Evolutionary conservation across 768 basidiomycete species (phyloP), one percentile per base, ranked within the genome.

Genomic region (Tylopilus sp.): DNA sequence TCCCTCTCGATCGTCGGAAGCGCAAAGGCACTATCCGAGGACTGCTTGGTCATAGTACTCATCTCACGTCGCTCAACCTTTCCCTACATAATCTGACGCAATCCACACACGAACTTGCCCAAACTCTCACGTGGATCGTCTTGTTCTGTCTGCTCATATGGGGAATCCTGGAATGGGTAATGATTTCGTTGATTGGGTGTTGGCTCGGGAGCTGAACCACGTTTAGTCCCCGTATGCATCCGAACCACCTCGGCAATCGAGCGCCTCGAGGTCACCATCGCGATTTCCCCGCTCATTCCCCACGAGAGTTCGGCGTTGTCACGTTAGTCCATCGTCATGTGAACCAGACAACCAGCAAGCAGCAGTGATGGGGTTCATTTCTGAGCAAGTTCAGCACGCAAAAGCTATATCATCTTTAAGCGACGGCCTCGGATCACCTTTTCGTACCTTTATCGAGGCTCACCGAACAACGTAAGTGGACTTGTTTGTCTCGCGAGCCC

Each of bases 371-470:
- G 53, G 56, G 23, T 70, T 70, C 23, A 45, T 69, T 36, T 58
- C 54, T 1, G 67, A 65, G 17, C 67, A 70, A 41, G 59, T 65
- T 12, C 53, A 57, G 15, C 65, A 70, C 10, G 61, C 67, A 13
- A 69, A 52, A n/a, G 52, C 51, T 26, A 23, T 67, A 22, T 61
- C 65, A 4, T 59, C 59, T 1, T 39, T 67, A 20, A 64, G 57
- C 25, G 41, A 44, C 15, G 36, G 54, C 12, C 51, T 70, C 18
- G 59, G 58, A 30, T 40, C 51, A 33, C 59, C 57, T 7, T 52
- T 68, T 30, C 62, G 50, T 18, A 20, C 51, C 21, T 59, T 70
- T 41, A 47, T 63, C 2, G 57, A 67, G 17, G 30, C 44, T 33
- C 57, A 67, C 46, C 54, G 48, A 48, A 15, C 39, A 22, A 52